phyloP scores from a whole-genome alignment of 163 green algal genomes.

The Scenedesmus sp. region DNA sequence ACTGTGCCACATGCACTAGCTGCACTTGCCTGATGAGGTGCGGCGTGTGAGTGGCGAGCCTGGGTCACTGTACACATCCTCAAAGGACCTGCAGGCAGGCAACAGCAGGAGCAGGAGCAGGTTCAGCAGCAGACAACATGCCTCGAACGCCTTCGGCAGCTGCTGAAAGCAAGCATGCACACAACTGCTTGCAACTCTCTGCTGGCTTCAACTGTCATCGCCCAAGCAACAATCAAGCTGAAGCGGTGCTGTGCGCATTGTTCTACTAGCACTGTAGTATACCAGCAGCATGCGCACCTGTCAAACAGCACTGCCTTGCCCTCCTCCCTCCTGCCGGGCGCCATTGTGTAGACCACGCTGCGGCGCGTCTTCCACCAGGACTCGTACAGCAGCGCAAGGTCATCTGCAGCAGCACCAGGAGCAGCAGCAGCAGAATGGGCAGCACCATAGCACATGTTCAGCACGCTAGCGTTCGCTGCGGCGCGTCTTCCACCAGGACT shows the following conservation, averaged over 20 bases:
- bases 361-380: conserved; percentile 89
- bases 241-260: too few relatives aligned
- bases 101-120: background rate
- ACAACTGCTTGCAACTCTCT: background rate
- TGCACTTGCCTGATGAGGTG: conserved; percentile 53
- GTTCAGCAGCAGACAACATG: background rate
- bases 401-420: conserved; percentile 50
- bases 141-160: background rate
- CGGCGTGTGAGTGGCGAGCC: conserved; percentile 83
- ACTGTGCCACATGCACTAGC: background rate
- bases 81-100: conserved; percentile 77
- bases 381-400: conserved; percentile 94
- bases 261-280: background rate
- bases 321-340: conserved; percentile 65
- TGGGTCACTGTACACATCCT: conserved; percentile 94
- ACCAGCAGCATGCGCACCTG: conserved; percentile 57
- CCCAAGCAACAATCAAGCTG: background rate
- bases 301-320: conserved; percentile 85
- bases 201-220: background rate
- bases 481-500: conserved; percentile 89
- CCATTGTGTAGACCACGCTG: conserved; percentile 72
- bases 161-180: background rate
- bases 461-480: too few relatives aligned
- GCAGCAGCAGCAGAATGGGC: background rate
- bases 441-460: too few relatives aligned